These are phyloP conservation scores for Calonectria henricotiae DNA, from an alignment of 2,329 filamentous ascomycete species.

Conservation along the genomic window DNA sequence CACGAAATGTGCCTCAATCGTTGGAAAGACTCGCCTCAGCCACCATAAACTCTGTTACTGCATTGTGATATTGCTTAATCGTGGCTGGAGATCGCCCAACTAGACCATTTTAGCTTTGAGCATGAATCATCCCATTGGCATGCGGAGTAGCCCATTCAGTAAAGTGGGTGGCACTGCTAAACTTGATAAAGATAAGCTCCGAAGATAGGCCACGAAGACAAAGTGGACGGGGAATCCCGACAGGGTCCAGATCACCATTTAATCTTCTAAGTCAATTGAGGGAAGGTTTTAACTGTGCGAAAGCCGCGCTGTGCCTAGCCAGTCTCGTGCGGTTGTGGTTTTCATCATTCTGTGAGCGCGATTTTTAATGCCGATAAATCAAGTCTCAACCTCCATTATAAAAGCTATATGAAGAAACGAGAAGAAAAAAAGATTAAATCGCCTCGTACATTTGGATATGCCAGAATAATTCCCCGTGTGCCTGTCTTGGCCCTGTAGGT, in stretches of 20 bases:
- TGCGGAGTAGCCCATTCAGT: conserved; percentile 1
- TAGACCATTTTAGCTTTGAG: not conserved
- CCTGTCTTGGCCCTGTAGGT: too few species aligned
- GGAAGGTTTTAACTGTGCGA: not conserved
- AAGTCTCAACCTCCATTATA: too few species aligned
- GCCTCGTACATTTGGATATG: too few species aligned
- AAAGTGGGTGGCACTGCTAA: not conserved
- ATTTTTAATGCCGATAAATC: too few species aligned
- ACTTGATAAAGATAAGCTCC: not conserved
- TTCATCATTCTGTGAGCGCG: not conserved
- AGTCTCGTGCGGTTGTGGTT: not conserved
- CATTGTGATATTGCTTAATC: not conserved
- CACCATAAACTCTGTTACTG: not conserved
- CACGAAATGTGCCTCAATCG: too few species aligned
- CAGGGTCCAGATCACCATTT: not conserved
- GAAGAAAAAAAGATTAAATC: too few species aligned
- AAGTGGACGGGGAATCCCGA: not conserved
- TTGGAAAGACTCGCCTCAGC: not conserved
- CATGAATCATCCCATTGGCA: not conserved
- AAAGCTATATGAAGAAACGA: too few species aligned
- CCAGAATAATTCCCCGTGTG: too few species aligned
- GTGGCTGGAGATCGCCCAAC: not conserved
- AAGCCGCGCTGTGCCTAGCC: too few species aligned
- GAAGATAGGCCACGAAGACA: not conserved
- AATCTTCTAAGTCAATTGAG: not conserved